These are phyloP conservation scores for Porphyrellus cyaneotinctus DNA, from an alignment of 768 basidiomycete genomes.

Conservation along the genomic window DNA sequence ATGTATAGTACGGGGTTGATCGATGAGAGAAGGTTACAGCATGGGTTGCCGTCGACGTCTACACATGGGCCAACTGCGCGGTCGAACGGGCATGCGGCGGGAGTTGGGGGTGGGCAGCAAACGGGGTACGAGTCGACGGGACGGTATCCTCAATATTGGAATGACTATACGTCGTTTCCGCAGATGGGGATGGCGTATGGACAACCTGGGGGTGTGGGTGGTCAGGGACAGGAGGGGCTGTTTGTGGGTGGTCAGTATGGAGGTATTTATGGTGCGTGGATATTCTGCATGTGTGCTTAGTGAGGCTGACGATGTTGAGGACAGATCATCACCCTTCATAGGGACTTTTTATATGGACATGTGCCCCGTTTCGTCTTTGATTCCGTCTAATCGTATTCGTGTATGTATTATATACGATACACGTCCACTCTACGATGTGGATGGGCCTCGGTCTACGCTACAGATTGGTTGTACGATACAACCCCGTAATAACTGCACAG, in stretches of 20 bases:
- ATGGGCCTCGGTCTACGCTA: constrained; percentile 1
- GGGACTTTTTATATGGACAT: background rate
- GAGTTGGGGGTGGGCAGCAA: constrained; percentile 8
- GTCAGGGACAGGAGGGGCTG: constrained; percentile 20
- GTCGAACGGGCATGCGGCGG: constrained; percentile 11
- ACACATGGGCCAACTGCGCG: constrained; percentile 20
- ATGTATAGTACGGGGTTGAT: constrained; percentile 70
- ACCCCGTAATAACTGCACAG: constrained; percentile 3
- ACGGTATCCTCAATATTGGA: constrained; percentile 54
- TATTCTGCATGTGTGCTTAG: too few species aligned
- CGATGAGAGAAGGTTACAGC: constrained; percentile 41
- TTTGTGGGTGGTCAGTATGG: constrained; percentile 26
- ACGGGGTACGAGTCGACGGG: constrained; percentile 22
- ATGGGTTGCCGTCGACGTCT: constrained; percentile 10
- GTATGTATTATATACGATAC: background rate
- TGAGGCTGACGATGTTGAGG: background rate
- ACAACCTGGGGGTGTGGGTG: constrained; percentile 2
- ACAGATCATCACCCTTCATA: constrained; percentile 12
- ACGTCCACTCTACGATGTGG: background rate
- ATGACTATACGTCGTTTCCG: constrained; percentile 50
- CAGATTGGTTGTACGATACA: constrained; percentile 7
- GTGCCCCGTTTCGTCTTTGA: background rate
- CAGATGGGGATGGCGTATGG: constrained; percentile 44
- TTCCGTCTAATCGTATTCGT: too few species aligned
- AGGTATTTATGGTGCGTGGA: constrained; percentile 28